Evolutionary conservation across 176 grass and related monocot genomes (phyloP), one percentile per base, ranked within the genome.

Genomic region (Saccharum officinarum): DNA sequence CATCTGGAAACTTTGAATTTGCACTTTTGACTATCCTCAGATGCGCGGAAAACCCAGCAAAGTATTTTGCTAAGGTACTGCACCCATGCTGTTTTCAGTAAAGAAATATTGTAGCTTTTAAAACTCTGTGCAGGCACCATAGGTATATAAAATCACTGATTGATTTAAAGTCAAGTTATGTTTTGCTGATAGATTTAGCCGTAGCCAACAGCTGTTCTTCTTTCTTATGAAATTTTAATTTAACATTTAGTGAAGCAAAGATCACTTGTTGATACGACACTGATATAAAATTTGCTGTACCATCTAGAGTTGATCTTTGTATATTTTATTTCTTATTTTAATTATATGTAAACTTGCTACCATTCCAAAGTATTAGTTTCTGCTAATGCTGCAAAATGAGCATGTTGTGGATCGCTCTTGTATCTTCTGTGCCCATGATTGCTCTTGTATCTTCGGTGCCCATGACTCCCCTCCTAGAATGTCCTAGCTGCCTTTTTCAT

Each of bases 61-160:
- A 97, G 84, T 99, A 89, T 91, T 99, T 99, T 91, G 94, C 97
- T 4, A 99, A 99, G 94, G 94, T 99, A 95, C 36, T 47, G 80
- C 67, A 61, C 47, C 69, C 18, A 49, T 89, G 81, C 38, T 83
- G 17, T 69, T 34, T 41, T 47, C 16, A 40, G 12, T 81, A 77
- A 80, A 76, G n/a, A 71, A 22, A 86, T 63, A 66, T 25, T 47
- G 28, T 73, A 78, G 65, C 36, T 71, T 75, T 18, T 75, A 52
- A 61, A 73, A 73, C 30, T 64, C 4, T 39, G 64, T 57, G 9
- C 41, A 64, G 10, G 23, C 2, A 88, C 52, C 16, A 33, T 42
- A 44, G 26, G 3, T 75, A 36, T 31, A 11, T 65, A 54, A 49
- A 45, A 28, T 52, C 22, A n/a, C 39, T 62, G 20, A 44, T 82